A percentile compares a stretch with the other conserved stretches of the same genome.
Conservation (phyloP, 2,329 filamentous ascomycete genomes). For the Fusarium nisikadoi region DNA sequence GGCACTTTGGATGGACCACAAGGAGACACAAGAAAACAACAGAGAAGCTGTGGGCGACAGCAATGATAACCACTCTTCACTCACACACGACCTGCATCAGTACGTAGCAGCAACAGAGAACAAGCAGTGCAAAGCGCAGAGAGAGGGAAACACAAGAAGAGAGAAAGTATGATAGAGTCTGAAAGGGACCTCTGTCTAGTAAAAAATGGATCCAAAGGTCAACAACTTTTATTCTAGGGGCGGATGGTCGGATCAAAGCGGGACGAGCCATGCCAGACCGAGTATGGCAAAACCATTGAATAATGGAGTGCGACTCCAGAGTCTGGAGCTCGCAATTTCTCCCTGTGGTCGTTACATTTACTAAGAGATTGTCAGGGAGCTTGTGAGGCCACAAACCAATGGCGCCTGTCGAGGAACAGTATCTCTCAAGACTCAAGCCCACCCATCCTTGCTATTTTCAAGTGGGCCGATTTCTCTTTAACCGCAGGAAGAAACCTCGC, state of each 20-base stretch:
- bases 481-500: neutral
- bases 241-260: slow-evolving; percentile 36
- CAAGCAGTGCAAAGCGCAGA: slow-evolving; percentile 10
- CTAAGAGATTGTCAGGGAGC: slow-evolving; percentile 11
- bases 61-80: slow-evolving; percentile 5
- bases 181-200: slow-evolving; percentile 22
- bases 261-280: slow-evolving; percentile 32
- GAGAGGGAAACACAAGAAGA: slow-evolving; percentile 20
- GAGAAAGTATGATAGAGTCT: slow-evolving; percentile 35
- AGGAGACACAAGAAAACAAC: neutral
- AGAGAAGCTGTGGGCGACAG: neutral
- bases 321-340: slow-evolving; percentile 7
- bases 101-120: slow-evolving; percentile 24
- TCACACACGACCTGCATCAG: slow-evolving; percentile 6
- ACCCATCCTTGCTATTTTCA: slow-evolving; percentile 12
- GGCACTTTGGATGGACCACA: slow-evolving; percentile 1
- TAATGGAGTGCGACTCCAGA: slow-evolving; percentile 7
- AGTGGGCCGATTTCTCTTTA: slow-evolving; percentile 2
- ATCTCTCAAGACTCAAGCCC: slow-evolving; percentile 13
- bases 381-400: slow-evolving; percentile 1
- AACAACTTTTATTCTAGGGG: slow-evolving; percentile 30
- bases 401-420: slow-evolving; percentile 1
- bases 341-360: neutral
- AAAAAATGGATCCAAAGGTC: slow-evolving; percentile 33
- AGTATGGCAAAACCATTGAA: slow-evolving; percentile 19